Base-by-base conservation (phyloP, 2,329 filamentous ascomycete genomes). In the Phoma sp. region DNA sequence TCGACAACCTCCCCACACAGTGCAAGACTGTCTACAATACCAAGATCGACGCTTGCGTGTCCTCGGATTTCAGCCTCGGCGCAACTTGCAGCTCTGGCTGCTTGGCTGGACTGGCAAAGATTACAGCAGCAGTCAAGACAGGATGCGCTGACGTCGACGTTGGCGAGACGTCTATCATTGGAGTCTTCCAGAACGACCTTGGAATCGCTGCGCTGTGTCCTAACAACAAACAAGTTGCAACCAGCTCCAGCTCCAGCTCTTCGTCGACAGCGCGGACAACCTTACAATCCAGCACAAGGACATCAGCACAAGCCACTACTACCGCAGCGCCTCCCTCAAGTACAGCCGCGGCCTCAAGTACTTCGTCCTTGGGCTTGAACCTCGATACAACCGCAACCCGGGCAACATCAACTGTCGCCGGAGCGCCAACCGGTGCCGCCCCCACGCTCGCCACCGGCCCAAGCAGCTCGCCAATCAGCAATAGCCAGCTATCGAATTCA, bases 11-110 rank as follows among this genome's bases (percentile, higher is more conserved):
- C 5, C 74, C 77, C 4, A 32, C 61, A 12, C 46, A 60, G 18
- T 81, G 80, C 60, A 48, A 74, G 34, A 57, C 59, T 7, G 69
- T 77, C 23, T 82, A 82, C 70, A 75, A 65, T 23, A 52, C 68
- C 12, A 47, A 63, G 7, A 79, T 82, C 49, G 43, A 67, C 7
- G 76, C 73, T 30, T 82, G 80, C 63, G 53, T 51, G 0, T 57
- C 68, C 10, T 55, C 57, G 15, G 80, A 82, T 65, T 81, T 80
- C 57, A 54, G 20, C 14, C 25, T 26, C 9, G 52, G 59, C 33
- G 55, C 73, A 58, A 56, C 58, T 9, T 78, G 75, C 56, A 76
- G 69, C 30, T 49, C 58, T 5, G 64, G 59, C 15, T 81, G 79
- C 56, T 64, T 80, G n/a, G 64, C 65, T 11, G 78, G 74, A 3